A percentile compares a stretch with the other conserved stretches of the same genome.
Conservation (phyloP, 2,329 filamentous ascomycete genomes). For the Fusarium bactridioides region DNA sequence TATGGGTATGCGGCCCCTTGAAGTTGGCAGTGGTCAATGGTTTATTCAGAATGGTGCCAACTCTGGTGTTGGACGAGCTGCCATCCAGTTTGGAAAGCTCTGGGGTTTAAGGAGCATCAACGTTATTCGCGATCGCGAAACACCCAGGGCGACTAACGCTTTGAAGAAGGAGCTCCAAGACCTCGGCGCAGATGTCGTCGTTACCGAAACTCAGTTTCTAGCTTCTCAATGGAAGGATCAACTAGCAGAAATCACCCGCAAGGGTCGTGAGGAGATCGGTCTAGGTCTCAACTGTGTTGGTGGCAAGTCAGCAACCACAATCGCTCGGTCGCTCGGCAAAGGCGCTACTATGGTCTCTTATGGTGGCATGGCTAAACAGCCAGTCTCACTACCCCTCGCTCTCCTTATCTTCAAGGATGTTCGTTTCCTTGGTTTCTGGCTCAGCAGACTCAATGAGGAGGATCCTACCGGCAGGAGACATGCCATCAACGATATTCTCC, state of each 20-base stretch:
- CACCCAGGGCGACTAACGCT: slow-evolving; percentile 68
- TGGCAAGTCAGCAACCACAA: slow-evolving; percentile 79
- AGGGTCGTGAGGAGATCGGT: slow-evolving; percentile 74
- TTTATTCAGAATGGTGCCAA: slow-evolving; percentile 98
- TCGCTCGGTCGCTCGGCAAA: slow-evolving; percentile 77
- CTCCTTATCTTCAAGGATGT: slow-evolving; percentile 94
- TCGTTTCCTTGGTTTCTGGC: slow-evolving; percentile 92
- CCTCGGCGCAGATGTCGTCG: slow-evolving; percentile 65
- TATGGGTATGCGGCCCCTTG: slow-evolving; percentile 55
- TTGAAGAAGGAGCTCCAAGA: slow-evolving; percentile 60
- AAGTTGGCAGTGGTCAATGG: slow-evolving; percentile 74
- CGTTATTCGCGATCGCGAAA: slow-evolving; percentile 77
- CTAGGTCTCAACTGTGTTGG: slow-evolving; percentile 94
- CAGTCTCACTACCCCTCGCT: slow-evolving; percentile 80
- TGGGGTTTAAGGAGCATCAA: slow-evolving; percentile 96
- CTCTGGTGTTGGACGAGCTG: slow-evolving; percentile 87
- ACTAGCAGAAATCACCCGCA: slow-evolving; percentile 72
- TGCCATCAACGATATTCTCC: slow-evolving; percentile 86
- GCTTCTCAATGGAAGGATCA: slow-evolving; percentile 67
- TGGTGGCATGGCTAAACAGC: slow-evolving; percentile 92
- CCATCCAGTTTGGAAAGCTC: slow-evolving; percentile 83
- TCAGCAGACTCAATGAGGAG: slow-evolving; percentile 84
- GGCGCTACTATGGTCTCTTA: slow-evolving; percentile 87
- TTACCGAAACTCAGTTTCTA: slow-evolving; percentile 64
- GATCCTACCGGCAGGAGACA: slow-evolving; percentile 76